Evolutionary conservation across 1,139 yeast genomes (phyloP), one percentile per base, ranked within the genome.

Genomic region (Hanseniaspora sp.): DNA sequence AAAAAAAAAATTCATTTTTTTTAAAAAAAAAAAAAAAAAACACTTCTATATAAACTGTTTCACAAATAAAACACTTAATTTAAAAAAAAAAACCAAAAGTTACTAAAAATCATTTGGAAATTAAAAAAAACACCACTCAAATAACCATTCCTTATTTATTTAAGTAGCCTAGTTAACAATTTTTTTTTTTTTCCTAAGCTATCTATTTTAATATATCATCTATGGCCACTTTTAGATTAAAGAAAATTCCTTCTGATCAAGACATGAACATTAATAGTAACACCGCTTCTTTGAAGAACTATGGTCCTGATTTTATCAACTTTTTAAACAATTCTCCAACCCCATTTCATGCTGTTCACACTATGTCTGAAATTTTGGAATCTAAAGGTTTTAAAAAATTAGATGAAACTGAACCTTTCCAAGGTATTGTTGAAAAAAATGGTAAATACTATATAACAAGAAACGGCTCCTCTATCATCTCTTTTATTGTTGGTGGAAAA

Each of bases 301-400:
- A 64, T 53, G 64, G 69, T n/a, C 58, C 62, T 57, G 82, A 82
- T 56, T 86, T 90, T 64, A 73, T 90, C 55, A 76, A 79, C 56
- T 92, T 83, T 65, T 83, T 92, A 61, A 87, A 88, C 69, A 76
- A 76, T 3, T 84, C 95, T 0, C 97, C 96, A 33, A 84, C 97
- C 0, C 97, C 98, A 0, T 92, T 88, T 68, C 98, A 92, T 68
- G 96, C 92, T 1, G 95, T 90, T 3, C 76, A 78, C 52, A 74
- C 77, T 31, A 80, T 83, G 48, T 82, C 82, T 62, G 63, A 69
- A 17, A 69, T 74, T 55, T 74, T 92, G 43, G 54, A 65, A 2
- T 65, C 69, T 2, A 77, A 80, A n/a, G 95, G 95, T 0, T 90
- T 86, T 65, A 66, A 64, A 18, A 95, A 85, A 67, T 70, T 92